These are phyloP conservation scores for Botrytis fragariae DNA, from an alignment of 2,329 filamentous ascomycete species.

Conservation along the genomic window DNA sequence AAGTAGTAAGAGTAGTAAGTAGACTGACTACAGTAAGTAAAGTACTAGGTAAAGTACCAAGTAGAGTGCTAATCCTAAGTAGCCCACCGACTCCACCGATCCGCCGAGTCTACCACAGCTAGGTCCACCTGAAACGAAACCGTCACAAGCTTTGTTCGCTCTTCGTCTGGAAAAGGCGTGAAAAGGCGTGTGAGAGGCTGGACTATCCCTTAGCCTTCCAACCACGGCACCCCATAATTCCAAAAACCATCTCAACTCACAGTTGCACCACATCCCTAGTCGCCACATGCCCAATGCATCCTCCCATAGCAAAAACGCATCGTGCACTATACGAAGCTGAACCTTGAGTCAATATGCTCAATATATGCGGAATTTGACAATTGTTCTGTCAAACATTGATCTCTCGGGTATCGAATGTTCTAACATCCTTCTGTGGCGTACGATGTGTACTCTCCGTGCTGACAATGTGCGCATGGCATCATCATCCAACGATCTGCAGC, in stretches of 20 bases:
- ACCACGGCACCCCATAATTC: neutral
- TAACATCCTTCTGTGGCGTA: constrained; percentile 12
- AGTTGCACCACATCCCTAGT: neutral
- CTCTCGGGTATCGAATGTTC: constrained; percentile 15
- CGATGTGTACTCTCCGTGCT: neutral
- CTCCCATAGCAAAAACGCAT: neutral
- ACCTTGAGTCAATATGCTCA: neutral
- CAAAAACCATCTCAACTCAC: neutral
- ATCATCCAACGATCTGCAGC: constrained; percentile 15
- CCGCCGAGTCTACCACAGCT: neutral
- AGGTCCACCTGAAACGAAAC: neutral
- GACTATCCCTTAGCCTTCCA: neutral
- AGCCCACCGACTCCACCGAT: neutral
- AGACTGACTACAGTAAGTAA: too few species aligned
- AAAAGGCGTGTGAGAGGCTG: neutral
- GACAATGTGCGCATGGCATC: constrained; percentile 8
- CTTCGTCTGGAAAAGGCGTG: neutral
- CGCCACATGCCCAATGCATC: constrained; percentile 2
- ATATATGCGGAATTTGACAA: neutral
- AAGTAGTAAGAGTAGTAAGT: too few species aligned
- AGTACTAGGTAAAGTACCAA: too few species aligned
- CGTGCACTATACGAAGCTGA: neutral
- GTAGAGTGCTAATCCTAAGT: too few species aligned
- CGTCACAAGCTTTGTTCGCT: neutral
- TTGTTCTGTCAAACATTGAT: constrained; percentile 2